Evolutionary conservation across 805 yeast genomes (phyloP).

Genomic region (Candida nanaspora): DNA sequence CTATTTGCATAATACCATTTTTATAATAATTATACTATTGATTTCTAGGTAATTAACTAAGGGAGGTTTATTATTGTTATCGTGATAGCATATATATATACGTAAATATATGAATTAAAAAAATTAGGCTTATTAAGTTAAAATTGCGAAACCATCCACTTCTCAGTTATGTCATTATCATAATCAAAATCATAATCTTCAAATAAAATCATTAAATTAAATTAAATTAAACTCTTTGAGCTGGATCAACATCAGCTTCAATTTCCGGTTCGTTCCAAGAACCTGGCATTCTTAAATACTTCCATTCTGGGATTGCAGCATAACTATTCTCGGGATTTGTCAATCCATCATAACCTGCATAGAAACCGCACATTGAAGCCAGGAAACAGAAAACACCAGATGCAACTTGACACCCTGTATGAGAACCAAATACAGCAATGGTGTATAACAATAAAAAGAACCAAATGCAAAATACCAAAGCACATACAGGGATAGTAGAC

Average conservation of each 20-base stretch:
- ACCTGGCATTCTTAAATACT: conserved; percentile 21
- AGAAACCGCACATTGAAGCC: conserved; percentile 33
- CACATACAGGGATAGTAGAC: conserved; percentile 33
- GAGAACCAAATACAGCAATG: conserved; percentile 31
- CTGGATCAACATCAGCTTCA: background rate
- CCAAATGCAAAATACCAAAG: conserved; percentile 31
- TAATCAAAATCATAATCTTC: too few species aligned
- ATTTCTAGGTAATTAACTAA: too few species aligned
- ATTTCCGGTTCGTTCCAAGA: conserved; percentile 14
- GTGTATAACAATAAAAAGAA: conserved; percentile 35
- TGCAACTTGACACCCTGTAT: conserved; percentile 24
- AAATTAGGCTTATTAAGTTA: too few species aligned
- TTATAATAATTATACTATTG: too few species aligned
- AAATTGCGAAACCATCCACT: too few species aligned
- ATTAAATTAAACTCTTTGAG: too few species aligned
- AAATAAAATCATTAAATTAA: too few species aligned
- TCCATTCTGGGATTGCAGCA: conserved; percentile 17
- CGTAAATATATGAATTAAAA: too few species aligned
- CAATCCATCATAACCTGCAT: conserved; percentile 34
- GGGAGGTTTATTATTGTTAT: too few species aligned
- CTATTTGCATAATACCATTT: too few species aligned
- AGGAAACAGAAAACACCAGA: conserved; percentile 37
- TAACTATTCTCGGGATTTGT: conserved; percentile 17
- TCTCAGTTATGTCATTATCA: too few species aligned
- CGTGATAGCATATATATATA: too few species aligned